Percentiles rank a stretch among this genome's conserved stretches.
phyloP scores from a whole-genome alignment of 2,329 filamentous ascomycete genomes.

The Colletotrichum sp. region DNA sequence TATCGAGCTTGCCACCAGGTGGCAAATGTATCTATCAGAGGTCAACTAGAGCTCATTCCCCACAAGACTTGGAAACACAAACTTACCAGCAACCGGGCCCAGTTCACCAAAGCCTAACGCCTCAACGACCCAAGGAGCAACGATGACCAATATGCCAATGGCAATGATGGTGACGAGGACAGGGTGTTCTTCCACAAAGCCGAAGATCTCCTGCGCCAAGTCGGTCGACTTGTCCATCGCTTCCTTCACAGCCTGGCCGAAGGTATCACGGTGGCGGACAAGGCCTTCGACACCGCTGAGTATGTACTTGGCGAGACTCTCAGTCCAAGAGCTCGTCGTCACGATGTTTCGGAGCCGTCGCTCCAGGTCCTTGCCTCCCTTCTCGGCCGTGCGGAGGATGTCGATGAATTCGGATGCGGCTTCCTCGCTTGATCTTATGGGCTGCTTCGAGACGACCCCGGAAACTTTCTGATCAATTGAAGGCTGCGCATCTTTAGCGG shows the following conservation, averaged over 20 bases:
- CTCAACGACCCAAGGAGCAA: constrained; percentile 16
- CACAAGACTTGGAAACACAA: too few species aligned
- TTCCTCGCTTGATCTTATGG: not conserved
- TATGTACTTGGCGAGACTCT: constrained; percentile 8
- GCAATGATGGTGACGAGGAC: constrained; percentile 11
- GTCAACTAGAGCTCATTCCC: not conserved
- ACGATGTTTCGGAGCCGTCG: not conserved
- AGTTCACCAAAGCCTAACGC: constrained; percentile 15
- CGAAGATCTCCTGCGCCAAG: not conserved
- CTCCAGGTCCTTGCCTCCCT: not conserved
- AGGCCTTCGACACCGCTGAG: constrained; percentile 5
- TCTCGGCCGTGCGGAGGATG: constrained; percentile 2
- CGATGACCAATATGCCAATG: constrained; percentile 6
- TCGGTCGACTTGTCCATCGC: constrained; percentile 4
- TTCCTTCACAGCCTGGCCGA: constrained; percentile 4
- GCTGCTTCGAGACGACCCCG: not conserved
- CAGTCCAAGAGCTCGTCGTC: constrained; percentile 6
- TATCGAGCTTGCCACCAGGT: constrained; percentile 9
- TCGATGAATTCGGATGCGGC: constrained; percentile 4
- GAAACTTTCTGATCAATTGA: not conserved
- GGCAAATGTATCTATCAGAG: not conserved
- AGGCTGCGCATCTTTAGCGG: not conserved
- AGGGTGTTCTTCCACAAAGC: not conserved
- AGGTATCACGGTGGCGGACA: not conserved
- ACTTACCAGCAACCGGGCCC: not conserved